Evolutionary conservation across 176 grass and related monocot genomes (phyloP), one percentile per base, ranked within the genome.

Genomic region (Tuctoria greenei): DNA sequence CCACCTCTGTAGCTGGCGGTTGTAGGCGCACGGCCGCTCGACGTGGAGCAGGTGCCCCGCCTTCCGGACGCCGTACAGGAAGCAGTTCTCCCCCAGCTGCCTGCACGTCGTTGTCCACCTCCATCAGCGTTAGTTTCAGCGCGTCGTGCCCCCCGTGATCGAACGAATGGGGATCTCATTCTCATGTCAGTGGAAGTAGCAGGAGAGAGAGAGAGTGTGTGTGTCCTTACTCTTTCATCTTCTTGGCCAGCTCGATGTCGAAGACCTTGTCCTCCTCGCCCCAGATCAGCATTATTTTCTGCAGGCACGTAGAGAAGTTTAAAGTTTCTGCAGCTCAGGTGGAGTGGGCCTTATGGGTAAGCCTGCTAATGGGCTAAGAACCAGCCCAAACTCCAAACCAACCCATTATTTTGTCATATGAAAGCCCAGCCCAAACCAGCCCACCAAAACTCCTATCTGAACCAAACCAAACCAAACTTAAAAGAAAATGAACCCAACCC

Each of bases 211-310:
- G 4, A 39, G 39, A n/a, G n/a, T n/a, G n/a, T n/a, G n/a, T n/a
- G n/a, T n/a, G 7, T 15, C 34, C 82, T 79, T 92, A 95, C 95
- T 88, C 85, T 87, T 88, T 85, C 92, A 95, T 95, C 56, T 86
- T 99, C 89, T 78, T 92, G 58, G 89, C 96, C 38, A 95, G 85
- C 41, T 92, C 87, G 31, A 99, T 81, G 77, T 90, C 61, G 75
- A 95, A 99, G 23, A 95, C 82, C 50, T 84, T 85, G 85, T 99
- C 95, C 52, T 95, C 84, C 85, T 99, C 80, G 67, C 92, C 95
- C 95, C 95, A 95, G 5, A 95, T 54, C 45, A 99, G 77, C 75
- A 99, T 70, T 86, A 99, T 99, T 83, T 91, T 99, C 95, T 95
- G 87, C 72, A 76, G 83, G n/a, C 65, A 83, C 8, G 16, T 42